Evolutionary conservation across 768 basidiomycete genomes (phyloP).

Genomic region (Heimioporus sp.): DNA sequence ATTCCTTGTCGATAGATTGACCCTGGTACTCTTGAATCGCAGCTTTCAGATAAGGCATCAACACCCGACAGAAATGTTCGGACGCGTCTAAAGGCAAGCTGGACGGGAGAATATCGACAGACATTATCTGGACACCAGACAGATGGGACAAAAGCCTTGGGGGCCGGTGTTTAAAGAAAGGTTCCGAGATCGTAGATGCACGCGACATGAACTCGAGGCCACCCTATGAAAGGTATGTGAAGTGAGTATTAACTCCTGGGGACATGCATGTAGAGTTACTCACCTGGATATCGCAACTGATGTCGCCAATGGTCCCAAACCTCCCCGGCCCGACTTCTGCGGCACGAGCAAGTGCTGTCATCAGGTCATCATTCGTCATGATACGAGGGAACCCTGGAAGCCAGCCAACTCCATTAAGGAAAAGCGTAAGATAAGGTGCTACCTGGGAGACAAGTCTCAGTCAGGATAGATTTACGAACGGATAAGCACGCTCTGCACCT

Average conservation of each 20-base stretch:
- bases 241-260: background rate
- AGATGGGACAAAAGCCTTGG: conserved; percentile 41
- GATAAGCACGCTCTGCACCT: conserved; percentile 39
- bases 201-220: conserved; percentile 79
- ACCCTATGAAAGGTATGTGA: conserved; percentile 45
- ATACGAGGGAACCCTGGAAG: conserved; percentile 72
- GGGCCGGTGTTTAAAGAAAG: conserved; percentile 59
- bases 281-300: conserved; percentile 85
- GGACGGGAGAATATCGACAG: conserved; percentile 89
- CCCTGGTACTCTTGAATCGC: conserved; percentile 46
- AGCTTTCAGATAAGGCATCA: conserved; percentile 66
- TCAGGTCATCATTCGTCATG: conserved; percentile 66
- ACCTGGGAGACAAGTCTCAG: conserved; percentile 44
- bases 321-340: conserved; percentile 50
- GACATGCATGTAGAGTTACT: conserved; percentile 4
- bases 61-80: conserved; percentile 62
- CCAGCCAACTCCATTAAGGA: conserved; percentile 90
- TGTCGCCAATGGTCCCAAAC: conserved; percentile 77
- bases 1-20: conserved; percentile 25
- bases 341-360: conserved; percentile 46
- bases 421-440: conserved; percentile 80
- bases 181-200: conserved; percentile 76
- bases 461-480: background rate
- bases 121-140: conserved; percentile 74
- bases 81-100: conserved; percentile 83